Evolutionary conservation across 179 eudicot species (phyloP), one percentile per base, ranked within the genome.

Genomic region (Corrigiola litoralis): DNA sequence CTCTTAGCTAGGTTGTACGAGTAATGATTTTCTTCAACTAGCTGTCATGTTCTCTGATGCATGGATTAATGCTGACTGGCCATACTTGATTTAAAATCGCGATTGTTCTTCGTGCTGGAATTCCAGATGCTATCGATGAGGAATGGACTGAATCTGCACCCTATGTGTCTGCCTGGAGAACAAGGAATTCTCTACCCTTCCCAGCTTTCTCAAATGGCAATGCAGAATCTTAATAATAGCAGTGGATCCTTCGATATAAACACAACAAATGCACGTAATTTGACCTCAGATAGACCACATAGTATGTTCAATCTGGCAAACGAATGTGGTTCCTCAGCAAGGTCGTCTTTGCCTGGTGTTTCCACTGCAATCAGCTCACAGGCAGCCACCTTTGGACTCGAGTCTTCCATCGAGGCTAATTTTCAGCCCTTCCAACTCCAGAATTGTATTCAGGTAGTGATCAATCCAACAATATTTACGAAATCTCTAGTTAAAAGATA

Each of bases 41-140:
- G n/a, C n/a, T n/a, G n/a, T n/a, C n/a, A n/a, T n/a, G n/a, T n/a
- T n/a, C n/a, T n/a, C n/a, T n/a, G n/a, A n/a, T 33, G 17, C 18
- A 23, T 37, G 17, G 24, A 38, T 4, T 55, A 25, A 37, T 18
- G 12, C 17, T 38, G 9, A 10, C 5, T 33, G 61, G 44, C 36
- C 37, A 55, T 36, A 40, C 2, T 8, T 1, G 23, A 20, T 25
- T 50, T 50, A 32, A 11, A 1, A 1, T 8, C 2, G 11, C 4
- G 0, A 51, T 27, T n/a, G n/a, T 42, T 13, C 36, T 17, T 41
- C 4, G 9, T 2, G 59, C 24, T 10, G 37, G 3, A 48, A 58
- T 72, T 40, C 31, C 79, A 90, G 96, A 83, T 87, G 95, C 54
- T 90, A 50, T 85, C 96, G n/a, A 75, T 83, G 89, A 83, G 89